Evolutionary conservation across 1,139 yeast genomes (phyloP), one percentile per base, ranked within the genome.

Genomic region (Scheffersomyces segobiensis): DNA sequence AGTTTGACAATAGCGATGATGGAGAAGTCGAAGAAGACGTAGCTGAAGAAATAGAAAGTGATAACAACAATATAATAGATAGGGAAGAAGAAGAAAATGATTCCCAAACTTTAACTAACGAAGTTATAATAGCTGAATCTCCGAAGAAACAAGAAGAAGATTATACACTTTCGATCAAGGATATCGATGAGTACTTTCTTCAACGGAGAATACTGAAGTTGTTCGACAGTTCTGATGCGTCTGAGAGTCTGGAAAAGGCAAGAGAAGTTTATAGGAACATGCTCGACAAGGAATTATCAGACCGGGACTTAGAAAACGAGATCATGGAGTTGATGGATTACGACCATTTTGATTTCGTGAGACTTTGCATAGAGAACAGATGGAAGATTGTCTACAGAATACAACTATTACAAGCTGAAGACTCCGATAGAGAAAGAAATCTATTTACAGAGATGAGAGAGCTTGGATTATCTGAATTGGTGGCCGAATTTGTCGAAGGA

Each of bases 351-450:
- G 83, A 79, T 0, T 67, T 89, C 10, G 81, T 86, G 10, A 79
- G 81, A 50, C 65, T 72, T 10, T 69, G 90, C 42, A 73, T 85
- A 19, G 76, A 78, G 50, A 88, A 91, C 65, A 71, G 89, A 58
- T 74, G 80, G 65, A 71, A 77, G 54, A 73, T 89, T 5, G 83
- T 82, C 1, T 89, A 87, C 83, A 84, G 87, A 49, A 75, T 84
- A 1, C 76, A 75, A 57, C 70, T 83, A 49, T 72, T 81, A 3
- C 71, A 71, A 50, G 79, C 81, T 1, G 75, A 71, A 17, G 66
- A 74, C 17, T 57, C 59, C 7, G 79, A 76, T 6, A 69, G 75
- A 5, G 70, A 76, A 32, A 70, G 71, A 10, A 53, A 56, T 0
- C 56, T 85, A 2, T 61, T 61, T 22, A 58, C 60, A 19, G 69